Percentiles rank a stretch among this genome's conserved stretches.
Evolutionary conservation across 139 green algal species (phyloP).

Genomic region (Monoraphidium neglectum): DNA sequence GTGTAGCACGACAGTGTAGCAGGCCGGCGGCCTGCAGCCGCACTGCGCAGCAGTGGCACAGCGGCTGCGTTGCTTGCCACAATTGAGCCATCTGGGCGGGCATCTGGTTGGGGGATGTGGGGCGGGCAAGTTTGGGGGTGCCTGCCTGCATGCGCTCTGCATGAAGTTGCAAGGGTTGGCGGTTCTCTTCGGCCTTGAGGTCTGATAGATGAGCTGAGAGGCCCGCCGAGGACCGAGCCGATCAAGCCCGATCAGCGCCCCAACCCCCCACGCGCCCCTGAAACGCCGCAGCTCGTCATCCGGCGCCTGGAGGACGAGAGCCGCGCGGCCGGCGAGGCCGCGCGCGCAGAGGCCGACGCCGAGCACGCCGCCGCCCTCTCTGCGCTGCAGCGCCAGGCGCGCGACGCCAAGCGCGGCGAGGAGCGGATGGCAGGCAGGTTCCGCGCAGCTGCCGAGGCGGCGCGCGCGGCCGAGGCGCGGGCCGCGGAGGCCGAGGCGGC

Average conservation of each 20-base stretch:
- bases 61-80: too few relatives aligned
- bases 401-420: not conserved
- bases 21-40: too few relatives aligned
- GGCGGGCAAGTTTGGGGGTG: not conserved
- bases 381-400: conserved; percentile 2
- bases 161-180: not conserved
- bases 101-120: too few relatives aligned
- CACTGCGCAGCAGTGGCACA: too few relatives aligned
- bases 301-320: conserved; percentile 48
- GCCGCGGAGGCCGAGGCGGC: not conserved
- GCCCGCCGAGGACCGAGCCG: not conserved
- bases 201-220: not conserved
- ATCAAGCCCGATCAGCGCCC: too few relatives aligned
- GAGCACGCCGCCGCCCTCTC: not conserved
- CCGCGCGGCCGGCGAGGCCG: conserved; percentile 9
- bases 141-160: not conserved
- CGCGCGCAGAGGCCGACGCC: conserved; percentile 29
- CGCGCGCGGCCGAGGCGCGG: conserved; percentile 9
- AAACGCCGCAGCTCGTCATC: conserved; percentile 27
- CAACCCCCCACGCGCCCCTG: too few relatives aligned
- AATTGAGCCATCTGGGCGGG: too few relatives aligned
- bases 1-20: too few relatives aligned
- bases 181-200: not conserved
- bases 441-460: conserved; percentile 5
- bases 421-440: conserved; percentile 1